Percentiles rank a stretch among this genome's conserved stretches.
Conservation (phyloP, 2,329 filamentous ascomycete species). For the Ophiostoma piceae region DNA sequence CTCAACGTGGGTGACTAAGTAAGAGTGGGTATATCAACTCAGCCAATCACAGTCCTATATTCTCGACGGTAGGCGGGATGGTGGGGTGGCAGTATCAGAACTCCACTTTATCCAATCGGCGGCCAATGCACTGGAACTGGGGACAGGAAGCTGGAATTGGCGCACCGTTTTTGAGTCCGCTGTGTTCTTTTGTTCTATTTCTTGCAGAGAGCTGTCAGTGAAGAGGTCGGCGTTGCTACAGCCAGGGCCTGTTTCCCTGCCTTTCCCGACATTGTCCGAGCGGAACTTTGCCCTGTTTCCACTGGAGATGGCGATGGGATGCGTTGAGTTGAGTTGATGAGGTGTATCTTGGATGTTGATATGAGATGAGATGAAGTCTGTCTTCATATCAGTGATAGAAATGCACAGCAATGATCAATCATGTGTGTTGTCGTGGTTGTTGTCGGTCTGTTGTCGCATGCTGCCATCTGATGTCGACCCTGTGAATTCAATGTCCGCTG, state of each 20-base stretch:
- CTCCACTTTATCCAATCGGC: not conserved
- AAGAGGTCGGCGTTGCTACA: not conserved
- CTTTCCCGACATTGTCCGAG: constrained; percentile 24
- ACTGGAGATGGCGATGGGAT: not conserved
- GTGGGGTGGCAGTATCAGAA: not conserved
- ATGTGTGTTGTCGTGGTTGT: not conserved
- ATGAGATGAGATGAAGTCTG: too few species aligned
- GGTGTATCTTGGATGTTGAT: too few species aligned
- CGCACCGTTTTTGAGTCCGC: constrained; percentile 6
- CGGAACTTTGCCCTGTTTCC: constrained; percentile 1
- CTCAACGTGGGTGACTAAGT: not conserved
- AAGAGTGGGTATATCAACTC: not conserved
- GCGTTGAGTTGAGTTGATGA: not conserved
- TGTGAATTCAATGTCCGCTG: not conserved
- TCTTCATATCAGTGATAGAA: too few species aligned
- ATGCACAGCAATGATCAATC: not conserved
- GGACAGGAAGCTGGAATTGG: not conserved
- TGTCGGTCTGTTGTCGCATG: not conserved
- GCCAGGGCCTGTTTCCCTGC: constrained; percentile 1
- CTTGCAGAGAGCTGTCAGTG: not conserved
- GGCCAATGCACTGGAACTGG: constrained; percentile 1
- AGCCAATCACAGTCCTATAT: not conserved
- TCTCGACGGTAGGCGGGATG: not conserved
- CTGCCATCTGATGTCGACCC: not conserved
- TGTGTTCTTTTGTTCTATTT: not conserved